Percentiles rank a stretch among this genome's conserved stretches.
Conservation (phyloP, 1,284 basidiomycete species). For the Bjerkandera adusta region DNA sequence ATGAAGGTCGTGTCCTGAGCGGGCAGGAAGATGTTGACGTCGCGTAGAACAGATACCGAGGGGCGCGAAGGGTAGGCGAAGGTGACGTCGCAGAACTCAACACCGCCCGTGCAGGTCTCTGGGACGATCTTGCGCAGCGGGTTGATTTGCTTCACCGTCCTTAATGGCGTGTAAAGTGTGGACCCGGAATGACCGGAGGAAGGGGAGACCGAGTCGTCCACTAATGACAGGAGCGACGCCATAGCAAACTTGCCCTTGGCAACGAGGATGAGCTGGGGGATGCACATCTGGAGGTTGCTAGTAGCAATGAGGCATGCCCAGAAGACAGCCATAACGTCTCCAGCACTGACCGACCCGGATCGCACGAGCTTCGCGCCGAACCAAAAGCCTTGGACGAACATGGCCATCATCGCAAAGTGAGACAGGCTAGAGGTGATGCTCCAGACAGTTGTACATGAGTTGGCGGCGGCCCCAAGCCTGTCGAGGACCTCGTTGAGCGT, state of each 20-base stretch:
- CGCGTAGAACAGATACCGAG: slow-evolving; percentile 53
- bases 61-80: slow-evolving; percentile 90
- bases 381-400: slow-evolving; percentile 98
- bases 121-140: slow-evolving; percentile 62
- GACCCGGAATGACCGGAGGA: slow-evolving; percentile 21
- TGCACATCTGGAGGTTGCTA: slow-evolving; percentile 81
- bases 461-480: slow-evolving; percentile 46
- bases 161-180: slow-evolving; percentile 23
- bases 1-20: slow-evolving; percentile 89
- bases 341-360: slow-evolving; percentile 64
- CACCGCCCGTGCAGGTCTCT: slow-evolving; percentile 65
- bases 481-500: slow-evolving; percentile 50
- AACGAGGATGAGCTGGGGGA: slow-evolving; percentile 77
- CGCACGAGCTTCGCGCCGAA: slow-evolving; percentile 88
- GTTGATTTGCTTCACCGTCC: slow-evolving; percentile 25
- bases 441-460: slow-evolving; percentile 71
- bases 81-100: slow-evolving; percentile 73
- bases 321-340: slow-evolving; percentile 92
- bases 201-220: slow-evolving; percentile 38
- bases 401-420: slow-evolving; percentile 82
- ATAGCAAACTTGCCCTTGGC: slow-evolving; percentile 88
- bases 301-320: slow-evolving; percentile 94
- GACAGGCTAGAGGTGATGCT: slow-evolving; percentile 66
- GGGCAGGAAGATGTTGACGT: slow-evolving; percentile 77
- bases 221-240: slow-evolving; percentile 66